These are phyloP conservation scores for Hordeum pubiflorum DNA, from an alignment of 202 grass and related monocot genomes.

Conservation along the genomic window DNA sequence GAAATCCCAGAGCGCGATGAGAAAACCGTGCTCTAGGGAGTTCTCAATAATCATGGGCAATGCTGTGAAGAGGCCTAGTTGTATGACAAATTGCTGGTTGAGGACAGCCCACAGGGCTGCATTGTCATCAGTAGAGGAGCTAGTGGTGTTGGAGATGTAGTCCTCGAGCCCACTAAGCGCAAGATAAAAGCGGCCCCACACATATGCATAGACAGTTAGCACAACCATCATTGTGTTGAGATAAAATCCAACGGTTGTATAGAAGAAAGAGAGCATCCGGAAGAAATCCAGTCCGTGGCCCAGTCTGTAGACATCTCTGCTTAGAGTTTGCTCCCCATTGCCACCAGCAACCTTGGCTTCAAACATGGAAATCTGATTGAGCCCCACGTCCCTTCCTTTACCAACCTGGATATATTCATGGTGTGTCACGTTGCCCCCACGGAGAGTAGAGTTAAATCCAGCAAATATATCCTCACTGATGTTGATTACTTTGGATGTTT, in stretches of 20 bases:
- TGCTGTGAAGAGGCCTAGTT: constrained; percentile 80
- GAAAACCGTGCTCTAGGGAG: constrained; percentile 76
- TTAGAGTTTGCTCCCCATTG: constrained; percentile 92
- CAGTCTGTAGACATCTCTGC: constrained; percentile 85
- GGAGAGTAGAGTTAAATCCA: constrained; percentile 88
- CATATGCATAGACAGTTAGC: constrained; percentile 79
- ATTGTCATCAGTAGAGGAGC: constrained; percentile 62
- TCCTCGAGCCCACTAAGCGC: constrained; percentile 79
- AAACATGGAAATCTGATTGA: constrained; percentile 95
- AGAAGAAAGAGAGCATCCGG: constrained; percentile 94
- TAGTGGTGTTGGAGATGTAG: constrained; percentile 50
- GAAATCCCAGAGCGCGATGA: constrained; percentile 79
- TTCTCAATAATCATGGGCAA: constrained; percentile 94
- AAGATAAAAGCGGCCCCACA: constrained; percentile 90
- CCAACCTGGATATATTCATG: constrained; percentile 95
- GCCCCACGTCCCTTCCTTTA: constrained; percentile 85
- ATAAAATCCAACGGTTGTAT: constrained; percentile 89
- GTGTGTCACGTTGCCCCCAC: constrained; percentile 89
- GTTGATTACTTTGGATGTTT: constrained; percentile 80
- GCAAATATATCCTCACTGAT: constrained; percentile 97
- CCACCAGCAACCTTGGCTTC: constrained; percentile 93
- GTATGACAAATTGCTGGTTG: constrained; percentile 83
- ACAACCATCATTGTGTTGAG: constrained; percentile 97
- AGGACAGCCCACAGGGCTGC: constrained; percentile 59
- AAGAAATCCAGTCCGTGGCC: constrained; percentile 94